Conservation (phyloP, 768 basidiomycete genomes). For the Phaeotremella fagi region DNA sequence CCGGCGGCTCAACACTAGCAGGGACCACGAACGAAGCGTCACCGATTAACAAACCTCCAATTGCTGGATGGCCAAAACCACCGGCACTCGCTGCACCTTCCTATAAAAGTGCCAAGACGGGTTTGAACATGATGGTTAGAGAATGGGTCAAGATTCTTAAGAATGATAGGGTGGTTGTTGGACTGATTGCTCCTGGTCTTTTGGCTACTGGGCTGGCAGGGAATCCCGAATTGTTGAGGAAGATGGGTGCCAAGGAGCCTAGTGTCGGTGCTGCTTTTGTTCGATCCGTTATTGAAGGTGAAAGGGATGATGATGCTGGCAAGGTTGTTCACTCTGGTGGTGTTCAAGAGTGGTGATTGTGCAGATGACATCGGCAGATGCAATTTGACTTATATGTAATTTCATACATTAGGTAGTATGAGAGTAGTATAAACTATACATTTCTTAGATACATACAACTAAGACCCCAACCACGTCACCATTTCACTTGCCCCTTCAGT, state of each 20-base stretch:
- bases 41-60: slow-evolving; percentile 10
- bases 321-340: slow-evolving; percentile 9
- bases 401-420: too few relatives aligned
- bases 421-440: too few relatives aligned
- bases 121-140: slow-evolving; percentile 29
- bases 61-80: slow-evolving; percentile 18
- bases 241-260: slow-evolving; percentile 20
- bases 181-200: slow-evolving; percentile 21
- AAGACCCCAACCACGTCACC: too few relatives aligned
- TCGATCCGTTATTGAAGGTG: slow-evolving; percentile 18
- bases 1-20: slow-evolving; percentile 8
- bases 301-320: slow-evolving; percentile 19
- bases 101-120: slow-evolving; percentile 27
- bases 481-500: too few relatives aligned
- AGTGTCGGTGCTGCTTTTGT: slow-evolving; percentile 19
- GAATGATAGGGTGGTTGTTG: slow-evolving; percentile 26
- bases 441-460: too few relatives aligned
- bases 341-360: slow-evolving; percentile 16
- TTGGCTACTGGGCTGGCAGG: slow-evolving; percentile 23
- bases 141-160: slow-evolving; percentile 26
- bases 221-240: background rate
- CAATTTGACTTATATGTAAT: too few relatives aligned
- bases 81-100: slow-evolving; percentile 1
- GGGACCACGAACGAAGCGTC: background rate
- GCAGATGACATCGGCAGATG: too few relatives aligned